Conservation (phyloP, 1,284 basidiomycete genomes). For the Rhodotorula sp. region DNA sequence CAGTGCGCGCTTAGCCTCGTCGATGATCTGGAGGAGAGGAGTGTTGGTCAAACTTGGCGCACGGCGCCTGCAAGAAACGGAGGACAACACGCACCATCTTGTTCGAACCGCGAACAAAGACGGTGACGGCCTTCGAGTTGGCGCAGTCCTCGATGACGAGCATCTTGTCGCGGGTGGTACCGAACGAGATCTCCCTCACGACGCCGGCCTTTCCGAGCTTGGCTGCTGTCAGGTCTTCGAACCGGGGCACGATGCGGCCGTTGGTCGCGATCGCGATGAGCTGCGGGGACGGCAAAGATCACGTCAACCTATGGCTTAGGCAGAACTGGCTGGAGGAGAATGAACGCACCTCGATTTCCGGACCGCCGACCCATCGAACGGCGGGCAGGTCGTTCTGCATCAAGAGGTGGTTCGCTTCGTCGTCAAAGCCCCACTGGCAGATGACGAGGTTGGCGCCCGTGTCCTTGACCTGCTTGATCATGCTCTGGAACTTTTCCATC, state of each 20-base stretch:
- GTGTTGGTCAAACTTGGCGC: too few relatives aligned
- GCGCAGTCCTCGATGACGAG: constrained; percentile 98
- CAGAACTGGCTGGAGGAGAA: too few relatives aligned
- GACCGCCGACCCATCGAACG: constrained; percentile 98
- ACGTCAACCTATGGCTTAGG: too few relatives aligned
- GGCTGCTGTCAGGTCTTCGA: constrained; percentile 86
- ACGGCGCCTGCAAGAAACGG: too few relatives aligned
- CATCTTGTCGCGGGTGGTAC: constrained; percentile 98
- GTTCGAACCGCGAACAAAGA: constrained; percentile 96
- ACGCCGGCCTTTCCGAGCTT: constrained; percentile 92
- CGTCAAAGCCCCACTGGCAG: constrained; percentile 99
- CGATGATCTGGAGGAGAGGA: constrained; percentile 79
- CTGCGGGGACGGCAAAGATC: constrained; percentile 51
- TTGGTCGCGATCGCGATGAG: constrained; percentile 98
- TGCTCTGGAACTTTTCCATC: constrained; percentile 90
- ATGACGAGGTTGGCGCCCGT: constrained; percentile 98
- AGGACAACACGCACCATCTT: constrained; percentile 94
- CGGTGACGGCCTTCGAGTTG: constrained; percentile 91
- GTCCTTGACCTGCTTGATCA: constrained; percentile 97
- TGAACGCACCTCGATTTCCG: constrained; percentile 91
- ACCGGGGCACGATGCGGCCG: constrained; percentile 95
- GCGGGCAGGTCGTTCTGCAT: constrained; percentile 98
- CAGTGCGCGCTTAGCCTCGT: constrained; percentile 95
- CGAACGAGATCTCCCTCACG: constrained; percentile 91
- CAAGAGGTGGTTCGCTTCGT: constrained; percentile 96